These are phyloP conservation scores for Mucor indicus DNA, from an alignment of 371 early-diverging fungal genomes.

Conservation along the genomic window DNA sequence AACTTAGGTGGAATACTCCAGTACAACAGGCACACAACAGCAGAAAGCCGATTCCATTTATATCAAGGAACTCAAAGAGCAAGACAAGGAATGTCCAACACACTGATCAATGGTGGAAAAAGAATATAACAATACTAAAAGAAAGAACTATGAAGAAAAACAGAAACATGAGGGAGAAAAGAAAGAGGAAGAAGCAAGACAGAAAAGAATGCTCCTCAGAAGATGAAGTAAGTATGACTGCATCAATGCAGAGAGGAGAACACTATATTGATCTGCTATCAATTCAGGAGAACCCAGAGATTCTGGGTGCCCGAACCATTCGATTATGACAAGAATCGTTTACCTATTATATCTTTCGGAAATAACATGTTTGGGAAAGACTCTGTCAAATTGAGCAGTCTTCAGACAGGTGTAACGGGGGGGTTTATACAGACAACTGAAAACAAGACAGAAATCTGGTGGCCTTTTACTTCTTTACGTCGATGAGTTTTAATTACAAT, in stretches of 20 bases:
- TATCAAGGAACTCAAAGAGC: not conserved
- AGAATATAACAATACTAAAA: not conserved
- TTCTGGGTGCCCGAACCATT: not conserved
- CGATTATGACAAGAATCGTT: not conserved
- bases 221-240: not conserved
- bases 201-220: not conserved
- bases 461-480: too few species aligned
- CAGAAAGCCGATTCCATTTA: not conserved
- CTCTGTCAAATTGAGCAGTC: too few species aligned
- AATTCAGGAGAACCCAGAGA: not conserved
- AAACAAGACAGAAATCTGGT: too few species aligned
- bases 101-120: not conserved
- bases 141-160: not conserved
- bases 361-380: constrained; percentile 1
- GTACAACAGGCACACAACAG: not conserved
- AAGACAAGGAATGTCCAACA: not conserved
- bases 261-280: not conserved
- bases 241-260: not conserved
- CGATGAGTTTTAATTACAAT: too few species aligned
- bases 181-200: not conserved
- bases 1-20: not conserved
- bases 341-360: not conserved
- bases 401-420: too few species aligned
- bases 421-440: too few species aligned
- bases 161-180: not conserved